These are phyloP conservation scores for Artomyces pyxidatus DNA, from an alignment of 768 basidiomycete species.

Conservation along the genomic window DNA sequence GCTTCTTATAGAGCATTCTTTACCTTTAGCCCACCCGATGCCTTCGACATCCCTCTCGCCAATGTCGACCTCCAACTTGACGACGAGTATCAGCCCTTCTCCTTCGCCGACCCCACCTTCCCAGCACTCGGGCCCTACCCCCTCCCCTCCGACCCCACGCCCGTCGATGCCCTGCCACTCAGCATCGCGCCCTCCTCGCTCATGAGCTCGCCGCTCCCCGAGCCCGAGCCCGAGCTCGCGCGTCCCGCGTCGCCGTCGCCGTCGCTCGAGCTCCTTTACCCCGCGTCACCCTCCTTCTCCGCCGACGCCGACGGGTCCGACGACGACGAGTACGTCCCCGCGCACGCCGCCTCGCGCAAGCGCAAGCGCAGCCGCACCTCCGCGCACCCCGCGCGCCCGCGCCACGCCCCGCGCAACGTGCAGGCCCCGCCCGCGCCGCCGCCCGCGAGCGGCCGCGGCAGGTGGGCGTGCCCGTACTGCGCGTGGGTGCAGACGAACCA, in stretches of 20 bases:
- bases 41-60: too few species aligned
- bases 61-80: too few species aligned
- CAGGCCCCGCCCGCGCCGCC: not conserved
- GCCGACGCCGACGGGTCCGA: not conserved
- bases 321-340: not conserved
- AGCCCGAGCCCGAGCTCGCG: not conserved
- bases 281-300: not conserved
- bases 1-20: too few species aligned
- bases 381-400: not conserved
- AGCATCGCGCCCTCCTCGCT: not conserved
- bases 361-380: not conserved
- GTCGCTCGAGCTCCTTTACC: not conserved
- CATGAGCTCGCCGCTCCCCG: not conserved
- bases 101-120: too few species aligned
- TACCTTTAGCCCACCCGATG: too few species aligned
- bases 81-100: too few species aligned
- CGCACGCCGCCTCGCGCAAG: not conserved
- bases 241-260: not conserved
- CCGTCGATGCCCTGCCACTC: not conserved
- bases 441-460: not conserved
- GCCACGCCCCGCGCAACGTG: not conserved
- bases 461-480: not conserved
- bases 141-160: not conserved
- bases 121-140: too few species aligned
- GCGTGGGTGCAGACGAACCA: not conserved